Conservation (phyloP, 306 rosid species). For the Notholithocarpus densiflorus region DNA sequence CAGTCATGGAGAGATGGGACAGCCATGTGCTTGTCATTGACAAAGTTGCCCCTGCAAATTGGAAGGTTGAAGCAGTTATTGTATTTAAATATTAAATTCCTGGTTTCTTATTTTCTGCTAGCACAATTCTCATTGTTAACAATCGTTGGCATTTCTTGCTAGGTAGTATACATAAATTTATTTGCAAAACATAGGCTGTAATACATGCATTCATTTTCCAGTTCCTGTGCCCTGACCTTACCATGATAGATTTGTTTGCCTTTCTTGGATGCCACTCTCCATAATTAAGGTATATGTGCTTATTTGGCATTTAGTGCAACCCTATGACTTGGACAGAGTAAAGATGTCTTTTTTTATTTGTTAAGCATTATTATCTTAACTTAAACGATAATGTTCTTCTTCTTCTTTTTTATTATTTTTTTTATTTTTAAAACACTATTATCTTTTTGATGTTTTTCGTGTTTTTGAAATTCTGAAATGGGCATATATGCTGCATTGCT, state of each 20-base stretch:
- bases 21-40: slow-evolving; percentile 58
- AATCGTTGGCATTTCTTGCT: not conserved
- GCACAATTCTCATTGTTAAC: slow-evolving; percentile 8
- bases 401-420: too few relatives aligned
- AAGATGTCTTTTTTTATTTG: not conserved
- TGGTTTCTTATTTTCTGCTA: not conserved
- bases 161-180: not conserved
- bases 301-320: not conserved
- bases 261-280: not conserved
- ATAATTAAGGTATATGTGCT: not conserved
- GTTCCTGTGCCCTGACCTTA: not conserved
- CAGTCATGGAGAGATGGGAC: slow-evolving; percentile 82
- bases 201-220: not conserved
- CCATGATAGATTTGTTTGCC: not conserved
- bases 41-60: slow-evolving; percentile 69
- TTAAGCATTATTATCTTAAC: not conserved
- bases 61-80: slow-evolving; percentile 60
- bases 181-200: not conserved
- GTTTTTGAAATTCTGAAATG: not conserved
- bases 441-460: not conserved
- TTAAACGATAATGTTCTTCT: not conserved
- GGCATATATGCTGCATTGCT: not conserved
- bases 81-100: slow-evolving; percentile 10
- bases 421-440: not conserved
- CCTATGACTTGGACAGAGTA: not conserved